Evolutionary conservation across 2,329 filamentous ascomycete species (phyloP), one percentile per base, ranked within the genome.

Genomic region (Trichoderma atrobrunneum): DNA sequence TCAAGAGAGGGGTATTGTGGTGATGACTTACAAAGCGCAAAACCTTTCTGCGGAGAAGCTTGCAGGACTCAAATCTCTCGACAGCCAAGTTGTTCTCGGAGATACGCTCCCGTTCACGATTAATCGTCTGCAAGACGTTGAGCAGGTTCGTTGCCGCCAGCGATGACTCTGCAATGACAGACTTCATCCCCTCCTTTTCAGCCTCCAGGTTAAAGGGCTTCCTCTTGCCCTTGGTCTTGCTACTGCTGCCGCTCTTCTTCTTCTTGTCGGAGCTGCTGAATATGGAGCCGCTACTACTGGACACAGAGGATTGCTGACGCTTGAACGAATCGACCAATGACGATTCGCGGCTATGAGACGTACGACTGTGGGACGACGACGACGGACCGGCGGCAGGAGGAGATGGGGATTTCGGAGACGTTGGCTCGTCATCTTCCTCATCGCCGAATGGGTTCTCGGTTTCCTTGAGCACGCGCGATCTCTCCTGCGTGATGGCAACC

Each of bases 71-170:
- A 75, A 98, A 98, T 3, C 91, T 89, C 75, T 90, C 86, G 72
- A 93, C 87, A 0, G 94, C 93, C 72, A 90, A 87, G 8, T 87
- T 80, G 75, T 98, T 97, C 48, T 97, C 92, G 7, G 94, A 97
- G 36, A 98, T 94, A 4, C 93, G 91, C 81, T 97, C 91, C 63
- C 85, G 88, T 80, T 98, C 96, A 73, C 96, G 91, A 80, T 98
- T 98, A 82, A 98, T 95, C 69, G 92, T 90, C 80, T 96, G 94
- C 48, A 99, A 85, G 1, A 91, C 89, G 78, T 99, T 98, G 78
- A 91, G 87, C 51, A 99, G 86, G 79, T 97, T 97, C 0, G 93
- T 98, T n/a, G 94, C 91, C 4, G 94, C 93, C 51, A 98, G 93
- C 1, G 93, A 95, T 0, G 95, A 90, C 61, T 95, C 93, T 3